phyloP scores from a whole-genome alignment of 139 green algal genomes.

The Trebouxia sp. region DNA sequence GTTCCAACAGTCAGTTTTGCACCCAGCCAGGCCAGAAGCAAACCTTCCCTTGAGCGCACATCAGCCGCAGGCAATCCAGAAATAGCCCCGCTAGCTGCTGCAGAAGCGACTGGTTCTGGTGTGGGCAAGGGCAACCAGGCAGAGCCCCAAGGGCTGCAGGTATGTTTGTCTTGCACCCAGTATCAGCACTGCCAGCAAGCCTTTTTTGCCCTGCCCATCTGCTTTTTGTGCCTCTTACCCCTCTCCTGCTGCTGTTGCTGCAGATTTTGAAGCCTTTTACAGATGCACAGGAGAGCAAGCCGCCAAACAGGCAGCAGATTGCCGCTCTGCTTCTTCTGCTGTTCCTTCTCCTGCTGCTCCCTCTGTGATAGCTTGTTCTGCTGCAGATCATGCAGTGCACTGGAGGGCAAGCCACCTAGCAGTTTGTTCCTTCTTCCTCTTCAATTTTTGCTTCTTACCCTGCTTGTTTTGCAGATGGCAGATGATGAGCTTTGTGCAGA shows the following conservation, averaged over 20 bases:
- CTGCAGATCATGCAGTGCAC: no score
- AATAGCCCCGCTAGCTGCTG: neutral
- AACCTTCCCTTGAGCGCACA: neutral
- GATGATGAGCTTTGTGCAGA: no score
- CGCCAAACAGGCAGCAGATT: neutral
- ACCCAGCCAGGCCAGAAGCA: neutral
- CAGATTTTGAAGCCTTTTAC: neutral
- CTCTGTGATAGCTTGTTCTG: no score
- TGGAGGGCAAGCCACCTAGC: no score
- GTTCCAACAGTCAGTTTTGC: neutral
- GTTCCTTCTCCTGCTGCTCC: no score
- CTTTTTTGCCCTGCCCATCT: neutral
- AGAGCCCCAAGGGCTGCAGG: neutral
- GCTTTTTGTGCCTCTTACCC: neutral
- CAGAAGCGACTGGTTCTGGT: neutral
- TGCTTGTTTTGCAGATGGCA: no score
- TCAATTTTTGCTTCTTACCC: no score
- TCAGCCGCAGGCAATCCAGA: neutral
- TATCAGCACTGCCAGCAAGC: no score
- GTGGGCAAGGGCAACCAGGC: neutral
- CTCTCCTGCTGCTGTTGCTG: neutral
- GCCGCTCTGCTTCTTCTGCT: neutral
- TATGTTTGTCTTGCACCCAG: no score
- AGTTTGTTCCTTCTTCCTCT: no score
- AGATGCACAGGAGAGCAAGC: neutral